Conservation (phyloP, 768 basidiomycete genomes). For the Trametes elegans region DNA sequence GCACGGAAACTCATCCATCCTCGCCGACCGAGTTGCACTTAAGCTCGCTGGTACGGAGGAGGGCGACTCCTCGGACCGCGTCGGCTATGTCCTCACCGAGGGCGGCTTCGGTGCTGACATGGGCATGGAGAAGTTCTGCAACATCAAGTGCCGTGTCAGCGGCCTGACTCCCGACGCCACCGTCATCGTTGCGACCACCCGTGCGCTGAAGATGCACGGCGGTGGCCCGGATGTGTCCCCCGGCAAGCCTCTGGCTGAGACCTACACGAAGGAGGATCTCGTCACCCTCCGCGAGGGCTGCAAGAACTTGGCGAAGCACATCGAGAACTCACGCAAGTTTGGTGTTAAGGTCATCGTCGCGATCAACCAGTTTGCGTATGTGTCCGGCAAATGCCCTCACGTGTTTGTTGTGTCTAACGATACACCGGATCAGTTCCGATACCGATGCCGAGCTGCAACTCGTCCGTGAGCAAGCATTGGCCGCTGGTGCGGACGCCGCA, state of each 20-base stretch:
- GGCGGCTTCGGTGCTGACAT: slow-evolving; percentile 99
- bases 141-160: slow-evolving; percentile 96
- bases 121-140: slow-evolving; percentile 99
- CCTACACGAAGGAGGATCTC: slow-evolving; percentile 92
- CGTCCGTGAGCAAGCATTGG: slow-evolving; percentile 74
- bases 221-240: slow-evolving; percentile 96
- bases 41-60: slow-evolving; percentile 96
- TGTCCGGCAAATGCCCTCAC: too few species aligned
- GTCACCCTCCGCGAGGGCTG: slow-evolving; percentile 87
- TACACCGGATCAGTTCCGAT: slow-evolving; percentile 59
- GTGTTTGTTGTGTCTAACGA: not conserved
- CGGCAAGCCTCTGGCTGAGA: slow-evolving; percentile 89
- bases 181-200: slow-evolving; percentile 95
- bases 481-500: slow-evolving; percentile 90
- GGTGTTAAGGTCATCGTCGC: slow-evolving; percentile 95
- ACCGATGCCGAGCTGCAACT: slow-evolving; percentile 87
- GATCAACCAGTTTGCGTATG: slow-evolving; percentile 93
- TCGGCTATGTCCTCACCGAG: slow-evolving; percentile 96
- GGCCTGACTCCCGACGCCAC: slow-evolving; percentile 92
- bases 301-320: slow-evolving; percentile 90
- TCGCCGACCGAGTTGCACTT: slow-evolving; percentile 95
- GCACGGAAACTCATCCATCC: slow-evolving; percentile 96
- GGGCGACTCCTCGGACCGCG: slow-evolving; percentile 76
- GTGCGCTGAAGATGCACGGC: slow-evolving; percentile 99
- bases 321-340: slow-evolving; percentile 93